phyloP scores from a whole-genome alignment of 768 basidiomycete genomes.

The Grammothele lineata region DNA sequence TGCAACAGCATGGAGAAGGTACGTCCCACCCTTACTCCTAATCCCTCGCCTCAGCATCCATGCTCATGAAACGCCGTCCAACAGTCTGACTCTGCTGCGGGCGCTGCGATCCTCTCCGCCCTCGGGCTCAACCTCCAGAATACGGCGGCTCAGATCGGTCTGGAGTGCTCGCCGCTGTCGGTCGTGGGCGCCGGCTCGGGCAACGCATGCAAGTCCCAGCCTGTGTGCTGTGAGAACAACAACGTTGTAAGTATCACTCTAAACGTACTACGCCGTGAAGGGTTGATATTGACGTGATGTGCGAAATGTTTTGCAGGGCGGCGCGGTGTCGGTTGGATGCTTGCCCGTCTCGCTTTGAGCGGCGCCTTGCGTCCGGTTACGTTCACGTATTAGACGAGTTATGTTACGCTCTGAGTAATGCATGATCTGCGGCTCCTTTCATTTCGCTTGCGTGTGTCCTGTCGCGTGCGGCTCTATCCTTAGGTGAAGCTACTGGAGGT shows the following conservation, averaged over 20 bases:
- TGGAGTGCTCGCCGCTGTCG: constrained; percentile 12
- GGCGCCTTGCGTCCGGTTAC: too few relatives aligned
- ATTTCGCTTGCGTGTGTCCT: too few relatives aligned
- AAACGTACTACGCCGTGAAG: neutral
- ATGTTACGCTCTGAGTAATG: too few relatives aligned
- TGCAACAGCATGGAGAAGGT: constrained; percentile 24
- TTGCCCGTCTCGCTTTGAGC: constrained; percentile 2
- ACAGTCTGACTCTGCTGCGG: constrained; percentile 7
- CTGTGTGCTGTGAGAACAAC: constrained; percentile 27
- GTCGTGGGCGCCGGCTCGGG: constrained; percentile 5
- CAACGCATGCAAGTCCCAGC: constrained; percentile 8
- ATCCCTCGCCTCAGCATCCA: neutral
- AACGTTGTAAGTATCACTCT: constrained; percentile 14
- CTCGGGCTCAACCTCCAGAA: constrained; percentile 9
- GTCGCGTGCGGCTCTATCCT: too few relatives aligned
- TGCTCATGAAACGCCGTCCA: neutral
- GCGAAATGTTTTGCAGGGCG: constrained; percentile 7
- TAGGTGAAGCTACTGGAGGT: too few relatives aligned
- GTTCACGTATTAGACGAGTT: too few relatives aligned
- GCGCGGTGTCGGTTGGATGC: constrained; percentile 15
- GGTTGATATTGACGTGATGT: too few relatives aligned
- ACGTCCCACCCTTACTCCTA: neutral
- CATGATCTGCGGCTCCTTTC: too few relatives aligned
- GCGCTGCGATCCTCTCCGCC: constrained; percentile 1
- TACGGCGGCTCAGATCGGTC: constrained; percentile 15